phyloP scores from a whole-genome alignment of 148 eudicot genomes.

The Rhododendron kiyosumense region DNA sequence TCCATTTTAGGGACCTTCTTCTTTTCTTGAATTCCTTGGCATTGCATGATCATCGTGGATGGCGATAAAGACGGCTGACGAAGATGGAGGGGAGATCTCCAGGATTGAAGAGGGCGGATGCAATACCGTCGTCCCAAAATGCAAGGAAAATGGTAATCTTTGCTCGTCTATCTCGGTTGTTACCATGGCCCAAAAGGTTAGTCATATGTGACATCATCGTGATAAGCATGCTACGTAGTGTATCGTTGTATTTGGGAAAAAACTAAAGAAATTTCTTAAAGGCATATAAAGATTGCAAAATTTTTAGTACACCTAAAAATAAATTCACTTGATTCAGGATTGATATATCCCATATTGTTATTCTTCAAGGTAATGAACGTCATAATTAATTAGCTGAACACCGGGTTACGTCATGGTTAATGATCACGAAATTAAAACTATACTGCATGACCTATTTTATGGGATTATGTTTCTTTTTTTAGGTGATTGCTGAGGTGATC shows the following conservation, averaged over 20 bases:
- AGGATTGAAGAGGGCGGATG: conserved; percentile 28
- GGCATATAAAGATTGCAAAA: not conserved
- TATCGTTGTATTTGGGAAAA: not conserved
- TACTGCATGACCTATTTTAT: not conserved
- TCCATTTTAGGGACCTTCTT: not conserved
- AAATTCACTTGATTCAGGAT: no score
- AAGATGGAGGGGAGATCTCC: conserved; percentile 17
- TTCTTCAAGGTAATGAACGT: no score
- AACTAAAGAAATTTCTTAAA: not conserved
- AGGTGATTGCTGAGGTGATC: conserved; percentile 25
- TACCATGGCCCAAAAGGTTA: conserved; percentile 44
- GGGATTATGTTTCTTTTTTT: not conserved
- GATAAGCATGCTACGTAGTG: not conserved
- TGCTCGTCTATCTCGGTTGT: conserved; percentile 37
- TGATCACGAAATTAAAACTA: not conserved
- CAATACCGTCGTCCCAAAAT: not conserved
- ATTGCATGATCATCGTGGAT: not conserved
- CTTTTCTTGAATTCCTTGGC: not conserved
- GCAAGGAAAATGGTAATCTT: not conserved
- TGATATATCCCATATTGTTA: no score
- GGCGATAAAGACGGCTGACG: conserved; percentile 1
- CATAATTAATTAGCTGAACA: not conserved
- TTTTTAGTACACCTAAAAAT: no score
- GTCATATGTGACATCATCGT: not conserved
- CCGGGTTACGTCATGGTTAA: not conserved